Base-by-base conservation (phyloP, 148 eudicot species). In the Fagopyrum tataricum region DNA sequence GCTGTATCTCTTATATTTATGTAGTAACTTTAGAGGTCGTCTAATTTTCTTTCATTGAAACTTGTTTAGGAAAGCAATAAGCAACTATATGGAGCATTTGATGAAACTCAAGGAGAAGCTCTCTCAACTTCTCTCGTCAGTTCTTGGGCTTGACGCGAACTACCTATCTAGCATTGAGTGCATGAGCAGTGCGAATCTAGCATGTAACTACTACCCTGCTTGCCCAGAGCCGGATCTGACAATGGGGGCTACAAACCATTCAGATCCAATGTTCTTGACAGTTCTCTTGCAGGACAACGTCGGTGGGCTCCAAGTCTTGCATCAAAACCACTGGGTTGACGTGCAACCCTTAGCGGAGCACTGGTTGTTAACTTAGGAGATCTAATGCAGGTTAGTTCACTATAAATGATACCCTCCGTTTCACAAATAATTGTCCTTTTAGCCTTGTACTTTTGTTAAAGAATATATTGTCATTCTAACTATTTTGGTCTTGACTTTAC, bases 181-280 rank as follows among this genome's bases (percentile, higher is more conserved):
- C 73, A 79, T 84, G 84, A 80, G 78, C 78, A 77, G 81, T 17
- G 79, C 80, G 61, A 73, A 82, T 44, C 51, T 87, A 76, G 79
- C 76, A 6, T 75, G 80, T 72, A 81, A 80, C 44, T 87, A 84
- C 70, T 87, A 87, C 79, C 86, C 90, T 42, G 74, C 77, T 68
- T 87, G 90, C 73, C 90, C 88, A 0, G 80, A 87, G 74, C 87
- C 87, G 44, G 79, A 84, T 42, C 76, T 81, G 52, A 82, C 90
- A n/a, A 43, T 82, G 44, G 88, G 88, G 70, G 81, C 82, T 20
- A 62, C 82, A 21, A 82, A 74, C 72, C 89, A 84, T 75, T 86
- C 84, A 7, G 89, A 86, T 70, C 80, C 87, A 4, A 82, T 83
- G 78, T 86, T 84, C 75, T 69, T 84, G 37, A 86, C 89, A 5